These are phyloP conservation scores for Scortechinia acanthostroma DNA, from an alignment of 2,329 filamentous ascomycete genomes.

Conservation along the genomic window DNA sequence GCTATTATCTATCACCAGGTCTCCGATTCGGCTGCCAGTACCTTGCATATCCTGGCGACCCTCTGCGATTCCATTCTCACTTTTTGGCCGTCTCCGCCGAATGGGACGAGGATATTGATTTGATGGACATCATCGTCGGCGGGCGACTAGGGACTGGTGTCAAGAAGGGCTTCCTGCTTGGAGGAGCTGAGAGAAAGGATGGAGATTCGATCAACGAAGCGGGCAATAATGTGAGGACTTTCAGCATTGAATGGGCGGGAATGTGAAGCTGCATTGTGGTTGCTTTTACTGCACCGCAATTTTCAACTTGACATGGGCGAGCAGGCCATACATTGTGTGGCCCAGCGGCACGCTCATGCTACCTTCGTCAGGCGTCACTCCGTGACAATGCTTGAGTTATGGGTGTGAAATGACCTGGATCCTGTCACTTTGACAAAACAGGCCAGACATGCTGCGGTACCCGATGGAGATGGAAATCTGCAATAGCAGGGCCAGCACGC, in stretches of 20 bases:
- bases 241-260: slow-evolving; percentile 88
- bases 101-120: slow-evolving; percentile 81
- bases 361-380: too few relatives aligned
- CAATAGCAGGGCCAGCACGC: too few relatives aligned
- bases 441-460: too few relatives aligned
- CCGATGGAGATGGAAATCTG: too few relatives aligned
- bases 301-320: too few relatives aligned
- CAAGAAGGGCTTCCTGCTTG: slow-evolving; percentile 89
- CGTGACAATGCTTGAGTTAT: too few relatives aligned
- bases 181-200: slow-evolving; percentile 62
- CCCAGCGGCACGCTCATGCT: too few relatives aligned
- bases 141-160: slow-evolving; percentile 87
- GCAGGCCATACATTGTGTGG: too few relatives aligned
- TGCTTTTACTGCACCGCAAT: too few relatives aligned
- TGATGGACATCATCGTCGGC: slow-evolving; percentile 79
- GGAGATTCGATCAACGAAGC: slow-evolving; percentile 15
- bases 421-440: too few relatives aligned
- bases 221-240: slow-evolving; percentile 49
- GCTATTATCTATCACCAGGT: slow-evolving; percentile 85
- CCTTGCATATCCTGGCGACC: slow-evolving; percentile 90
- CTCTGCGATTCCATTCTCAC: slow-evolving; percentile 89
- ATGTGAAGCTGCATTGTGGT: slow-evolving; percentile 56
- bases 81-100: slow-evolving; percentile 77
- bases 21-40: slow-evolving; percentile 91
- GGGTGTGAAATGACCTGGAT: too few relatives aligned